These are phyloP conservation scores for Pleurotus platypus DNA, from an alignment of 768 basidiomycete species.

Conservation along the genomic window DNA sequence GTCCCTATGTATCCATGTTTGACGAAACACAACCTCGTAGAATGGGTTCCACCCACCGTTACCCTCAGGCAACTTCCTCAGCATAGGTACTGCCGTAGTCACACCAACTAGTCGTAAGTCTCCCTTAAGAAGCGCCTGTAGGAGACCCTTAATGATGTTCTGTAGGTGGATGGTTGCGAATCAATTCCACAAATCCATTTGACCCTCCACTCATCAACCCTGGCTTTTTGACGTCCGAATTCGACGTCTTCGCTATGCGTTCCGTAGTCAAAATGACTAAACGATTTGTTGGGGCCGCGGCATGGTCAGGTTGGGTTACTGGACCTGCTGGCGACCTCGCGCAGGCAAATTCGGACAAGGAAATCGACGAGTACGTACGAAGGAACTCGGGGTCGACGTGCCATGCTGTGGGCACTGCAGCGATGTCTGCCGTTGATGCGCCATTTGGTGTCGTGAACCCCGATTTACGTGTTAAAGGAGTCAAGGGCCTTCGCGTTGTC, in stretches of 20 bases:
- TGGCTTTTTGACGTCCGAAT: constrained; percentile 12
- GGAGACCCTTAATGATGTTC: too few species aligned
- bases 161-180: constrained; percentile 20
- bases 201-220: constrained; percentile 22
- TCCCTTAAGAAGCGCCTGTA: background rate
- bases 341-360: constrained; percentile 21
- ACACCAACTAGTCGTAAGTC: constrained; percentile 32
- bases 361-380: constrained; percentile 20
- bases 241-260: constrained; percentile 22
- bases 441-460: constrained; percentile 29
- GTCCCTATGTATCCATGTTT: too few species aligned
- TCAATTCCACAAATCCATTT: constrained; percentile 23
- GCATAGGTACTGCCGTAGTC: constrained; percentile 17
- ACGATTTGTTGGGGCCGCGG: constrained; percentile 20
- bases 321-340: constrained; percentile 15
- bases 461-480: constrained; percentile 28
- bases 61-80: constrained; percentile 13
- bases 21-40: background rate
- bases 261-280: constrained; percentile 19
- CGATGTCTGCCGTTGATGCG: constrained; percentile 25
- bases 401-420: constrained; percentile 26
- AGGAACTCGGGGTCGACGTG: constrained; percentile 11
- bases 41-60: constrained; percentile 9
- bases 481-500: constrained; percentile 28
- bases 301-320: constrained; percentile 24